Evolutionary conservation across 441 rosid species (phyloP), one percentile per base, ranked within the genome.

Genomic region (Erysimum pusillum): DNA sequence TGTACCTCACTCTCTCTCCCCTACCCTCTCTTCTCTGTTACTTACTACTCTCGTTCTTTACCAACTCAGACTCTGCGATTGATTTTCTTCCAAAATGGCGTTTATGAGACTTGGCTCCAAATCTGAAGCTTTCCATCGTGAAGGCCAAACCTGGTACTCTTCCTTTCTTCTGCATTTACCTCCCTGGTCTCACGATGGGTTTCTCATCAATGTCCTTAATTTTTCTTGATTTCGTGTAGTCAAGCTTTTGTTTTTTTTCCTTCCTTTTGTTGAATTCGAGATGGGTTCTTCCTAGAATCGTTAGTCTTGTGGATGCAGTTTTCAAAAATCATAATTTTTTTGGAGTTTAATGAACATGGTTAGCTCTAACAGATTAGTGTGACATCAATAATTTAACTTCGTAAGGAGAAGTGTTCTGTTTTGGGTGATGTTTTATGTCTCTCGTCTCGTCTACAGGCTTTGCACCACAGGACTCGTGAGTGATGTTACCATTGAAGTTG

Each of bases 381-480:
- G 46, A 60, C 9, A 36, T 63, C 6, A 36, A 60, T 9, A 17
- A 60, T 34, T 46, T 9, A 17, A 49, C 4, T 49, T 18, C 17
- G 20, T 15, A 51, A 14, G 12, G 4, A 18, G 17, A 39, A 63
- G 22, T 64, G 34, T 31, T 42, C 35, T 70, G 34, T 60, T 46
- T n/a, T 36, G 39, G 56, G 4, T 49, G 35, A 54, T 60, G 28
- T 58, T 46, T 20, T 25, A 48, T 31, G 42, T 67, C 28, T 53
- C 8, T 53, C 42, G 6, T 28, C 9, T 53, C 10, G 48, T 48
- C 20, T 71, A 73, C 84, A 89, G 94, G 94, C 77, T 83, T 57
- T 87, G 90, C 79, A 82, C 89, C 17, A 83, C 88, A 3, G 91
- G 94, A 76, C 88, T 89, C 63, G 88, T 84, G 42, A 89, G 94